These are phyloP conservation scores for Myxozyma melibiosi DNA, from an alignment of 805 yeast genomes.

Conservation along the genomic window DNA sequence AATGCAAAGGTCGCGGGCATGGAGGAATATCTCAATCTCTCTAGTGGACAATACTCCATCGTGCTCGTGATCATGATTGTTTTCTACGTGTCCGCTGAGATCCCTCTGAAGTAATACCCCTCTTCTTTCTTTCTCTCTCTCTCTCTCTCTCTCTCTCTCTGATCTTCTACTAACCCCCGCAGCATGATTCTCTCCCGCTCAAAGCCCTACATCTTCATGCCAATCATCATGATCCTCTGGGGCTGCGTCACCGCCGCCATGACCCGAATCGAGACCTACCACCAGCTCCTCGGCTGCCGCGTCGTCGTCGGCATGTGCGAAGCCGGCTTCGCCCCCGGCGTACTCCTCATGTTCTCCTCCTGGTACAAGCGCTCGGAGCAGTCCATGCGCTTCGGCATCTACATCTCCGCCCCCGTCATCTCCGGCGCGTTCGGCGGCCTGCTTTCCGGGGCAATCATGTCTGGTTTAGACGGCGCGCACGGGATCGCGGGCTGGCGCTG, in stretches of 20 bases:
- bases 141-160: constrained; percentile 43
- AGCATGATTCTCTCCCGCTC: constrained; percentile 16
- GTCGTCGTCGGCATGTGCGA: constrained; percentile 48
- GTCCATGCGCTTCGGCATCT: constrained; percentile 60
- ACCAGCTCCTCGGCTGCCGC: constrained; percentile 43
- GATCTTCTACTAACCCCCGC: background rate
- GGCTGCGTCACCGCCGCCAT: constrained; percentile 62
- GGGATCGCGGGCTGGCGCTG: constrained; percentile 72
- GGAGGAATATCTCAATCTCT: constrained; percentile 46
- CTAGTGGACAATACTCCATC: constrained; percentile 49
- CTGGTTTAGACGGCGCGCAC: constrained; percentile 50
- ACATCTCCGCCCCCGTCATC: constrained; percentile 62
- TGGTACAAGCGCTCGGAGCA: constrained; percentile 61
- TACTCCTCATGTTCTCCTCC: constrained; percentile 36
- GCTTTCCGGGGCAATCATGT: constrained; percentile 59
- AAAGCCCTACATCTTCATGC: constrained; percentile 37
- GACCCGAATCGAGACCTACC: constrained; percentile 46
- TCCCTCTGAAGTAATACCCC: constrained; percentile 45
- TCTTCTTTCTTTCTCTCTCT: constrained; percentile 38
- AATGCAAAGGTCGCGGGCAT: constrained; percentile 53
- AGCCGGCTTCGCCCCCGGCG: constrained; percentile 56
- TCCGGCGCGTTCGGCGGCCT: constrained; percentile 65
- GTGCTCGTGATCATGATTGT: constrained; percentile 48
- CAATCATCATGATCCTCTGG: constrained; percentile 47
- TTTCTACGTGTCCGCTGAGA: constrained; percentile 44